Percentiles rank a stretch among this genome's conserved stretches.
Conservation (phyloP, 352 stramenopile genomes). For the Aphanomyces euteiches region DNA sequence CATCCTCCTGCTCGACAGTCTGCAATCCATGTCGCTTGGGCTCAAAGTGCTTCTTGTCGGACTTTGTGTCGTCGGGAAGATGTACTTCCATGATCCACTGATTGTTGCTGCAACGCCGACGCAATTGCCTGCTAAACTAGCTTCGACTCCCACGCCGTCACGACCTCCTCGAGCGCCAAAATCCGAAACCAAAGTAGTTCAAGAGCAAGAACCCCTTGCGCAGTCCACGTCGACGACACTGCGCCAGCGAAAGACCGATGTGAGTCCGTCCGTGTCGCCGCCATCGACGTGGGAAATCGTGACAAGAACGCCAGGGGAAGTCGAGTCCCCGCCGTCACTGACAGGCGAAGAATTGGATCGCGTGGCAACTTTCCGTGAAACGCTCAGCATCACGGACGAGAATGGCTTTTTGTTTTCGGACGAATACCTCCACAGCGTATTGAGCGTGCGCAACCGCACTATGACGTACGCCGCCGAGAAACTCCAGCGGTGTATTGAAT, state of each 20-base stretch:
- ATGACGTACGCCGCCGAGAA: slow-evolving; percentile 62
- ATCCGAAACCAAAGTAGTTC: too few species aligned
- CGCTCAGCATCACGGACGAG: slow-evolving; percentile 35
- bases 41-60: slow-evolving; percentile 23
- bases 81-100: slow-evolving; percentile 27
- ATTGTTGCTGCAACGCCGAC: background rate
- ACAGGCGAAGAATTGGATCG: slow-evolving; percentile 30
- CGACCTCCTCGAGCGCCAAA: background rate
- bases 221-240: background rate
- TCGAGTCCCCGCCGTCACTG: background rate
- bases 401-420: slow-evolving; percentile 56
- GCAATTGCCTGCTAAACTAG: background rate
- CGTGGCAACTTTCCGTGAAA: slow-evolving; percentile 31
- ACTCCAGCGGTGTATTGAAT: slow-evolving; percentile 51
- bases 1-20: slow-evolving; percentile 27
- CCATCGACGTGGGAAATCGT: background rate
- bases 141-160: background rate
- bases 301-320: too few species aligned
- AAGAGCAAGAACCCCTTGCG: background rate
- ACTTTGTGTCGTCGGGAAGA: slow-evolving; percentile 20
- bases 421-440: slow-evolving; percentile 57
- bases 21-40: slow-evolving; percentile 25
- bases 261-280: background rate
- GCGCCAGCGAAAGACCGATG: slow-evolving; percentile 1
- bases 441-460: slow-evolving; percentile 55